Evolutionary conservation across 2,329 filamentous ascomycete species (phyloP), one percentile per base, ranked within the genome.

Genomic region (Xylariaceae sp.): DNA sequence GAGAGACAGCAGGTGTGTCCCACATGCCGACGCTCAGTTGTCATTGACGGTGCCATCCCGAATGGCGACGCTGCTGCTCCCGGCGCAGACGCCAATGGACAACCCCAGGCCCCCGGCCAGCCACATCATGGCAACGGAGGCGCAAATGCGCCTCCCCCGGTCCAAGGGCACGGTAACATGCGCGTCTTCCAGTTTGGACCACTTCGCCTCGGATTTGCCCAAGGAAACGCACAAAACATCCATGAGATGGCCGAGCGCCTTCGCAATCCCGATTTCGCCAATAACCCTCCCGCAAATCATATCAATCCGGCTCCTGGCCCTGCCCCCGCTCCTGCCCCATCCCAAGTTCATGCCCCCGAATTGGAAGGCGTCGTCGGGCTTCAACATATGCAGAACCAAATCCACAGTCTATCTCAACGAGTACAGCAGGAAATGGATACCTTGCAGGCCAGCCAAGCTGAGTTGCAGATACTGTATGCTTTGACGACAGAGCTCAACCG

Each of bases 1-100:
- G 93, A 98, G 69, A 78, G 93, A 50, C 93, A 98, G 64, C 93
- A 98, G 67, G 90, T 95, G 26, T 98, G 93, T 61, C 93, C 93
- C 6, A 98, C 89, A 2, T 98, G 93, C 62, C 81, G 93, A 53
- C 79, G 87, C 38, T 83, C 91, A 13, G 93, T 95, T 13, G 85
- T 89, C 9, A 69, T 89, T 29, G 74, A 76, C 2, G 66, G 57
- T 48, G 47, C 60, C 32, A 44, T 59, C 35, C 56, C 57, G 42
- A 67, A 64, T 44, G 61, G 61, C n/a, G 58, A 61, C 9, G 44
- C 43, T 42, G 55, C 42, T 33, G 62, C 56, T 35, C 54, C 52
- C 11, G 61, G 56, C 15, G 60, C 61, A 37, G 62, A 66, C 41
- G 42, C 34, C 18, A 51, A 44, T 36, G 57, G 50, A 32, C 65